Base-by-base conservation (phyloP, 2,329 filamentous ascomycete genomes). In the Aspergillus sp. region DNA sequence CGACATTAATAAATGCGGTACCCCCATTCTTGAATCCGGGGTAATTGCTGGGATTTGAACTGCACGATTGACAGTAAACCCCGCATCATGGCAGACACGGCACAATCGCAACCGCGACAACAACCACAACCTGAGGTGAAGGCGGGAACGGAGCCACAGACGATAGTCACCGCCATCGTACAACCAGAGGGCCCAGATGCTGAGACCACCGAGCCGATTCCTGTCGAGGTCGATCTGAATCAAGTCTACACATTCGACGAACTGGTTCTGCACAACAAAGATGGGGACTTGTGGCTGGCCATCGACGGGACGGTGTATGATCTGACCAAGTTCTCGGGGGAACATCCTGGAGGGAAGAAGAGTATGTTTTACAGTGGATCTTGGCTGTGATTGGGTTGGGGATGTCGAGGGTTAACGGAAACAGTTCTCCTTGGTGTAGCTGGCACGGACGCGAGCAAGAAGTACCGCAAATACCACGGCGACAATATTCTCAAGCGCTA, bases 271-370 rank as follows among this genome's bases (percentile, higher is more conserved):
- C 70, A 72, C 54, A 68, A 64, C 43, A 54, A 53, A n/a, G 49
- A 59, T 9, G 56, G 59, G 0, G 62, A 67, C 54, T 30, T 71
- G 19, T 72, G 69, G 70, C 59, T 72, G n/a, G 61, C 69, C 9
- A 63, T 72, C 13, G 63, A 70, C 54, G 64, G 61, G 51, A 66
- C 65, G 0, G 62, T 73, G 4, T 73, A 69, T 61, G 65, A 73
- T 52, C 50, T 72, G 45, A 72, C 68, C 11, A 54, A 59, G 9
- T 73, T 69, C 23, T 58, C 66, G 28, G 57, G 64, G 13, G 54
- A 63, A 9, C 71, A 73, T 57, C 71, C 70, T 0, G 71, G 70
- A 9, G 69, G 71, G 15, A 59, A 63, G 48, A 71, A 67, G 64
- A 59, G 68, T 69, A 22, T 17, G 23, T 38, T n/a, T 28, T 17